Evolutionary conservation across 768 basidiomycete genomes (phyloP).

Genomic region (Neoboletus magnificus): DNA sequence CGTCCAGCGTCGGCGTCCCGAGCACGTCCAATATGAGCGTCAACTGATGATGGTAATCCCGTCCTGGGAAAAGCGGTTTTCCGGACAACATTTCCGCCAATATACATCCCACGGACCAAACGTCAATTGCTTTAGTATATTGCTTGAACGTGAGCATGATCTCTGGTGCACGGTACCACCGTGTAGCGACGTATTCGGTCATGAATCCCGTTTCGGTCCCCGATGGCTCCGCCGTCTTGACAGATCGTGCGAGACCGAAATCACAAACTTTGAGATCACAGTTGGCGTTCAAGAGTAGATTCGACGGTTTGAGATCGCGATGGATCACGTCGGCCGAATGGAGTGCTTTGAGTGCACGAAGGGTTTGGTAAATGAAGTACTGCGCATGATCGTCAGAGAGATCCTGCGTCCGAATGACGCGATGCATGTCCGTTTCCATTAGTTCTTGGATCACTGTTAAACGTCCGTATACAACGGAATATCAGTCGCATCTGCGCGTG

Average conservation of each 20-base stretch:
- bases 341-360: slow-evolving; percentile 92
- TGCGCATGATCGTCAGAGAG: slow-evolving; percentile 94
- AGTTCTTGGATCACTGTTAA: slow-evolving; percentile 79
- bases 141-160: slow-evolving; percentile 99
- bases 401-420: slow-evolving; percentile 93
- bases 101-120: slow-evolving; percentile 87
- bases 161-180: slow-evolving; percentile 99
- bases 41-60: slow-evolving; percentile 95
- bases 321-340: slow-evolving; percentile 97
- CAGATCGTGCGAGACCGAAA: slow-evolving; percentile 91
- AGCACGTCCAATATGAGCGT: slow-evolving; percentile 94
- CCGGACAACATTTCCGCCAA: slow-evolving; percentile 97
- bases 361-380: slow-evolving; percentile 91
- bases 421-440: slow-evolving; percentile 96
- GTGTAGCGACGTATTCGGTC: slow-evolving; percentile 97
- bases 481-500: background rate
- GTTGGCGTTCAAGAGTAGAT: slow-evolving; percentile 95
- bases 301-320: slow-evolving; percentile 95
- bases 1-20: slow-evolving; percentile 94
- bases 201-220: slow-evolving; percentile 86
- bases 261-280: slow-evolving; percentile 95
- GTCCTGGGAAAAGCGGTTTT: slow-evolving; percentile 94
- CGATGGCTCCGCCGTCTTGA: slow-evolving; percentile 79
- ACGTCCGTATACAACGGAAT: background rate
- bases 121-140: slow-evolving; percentile 94